Evolutionary conservation across 2,329 filamentous ascomycete genomes (phyloP), one percentile per base, ranked within the genome.

Genomic region (Chrysoporthe puriensis): DNA sequence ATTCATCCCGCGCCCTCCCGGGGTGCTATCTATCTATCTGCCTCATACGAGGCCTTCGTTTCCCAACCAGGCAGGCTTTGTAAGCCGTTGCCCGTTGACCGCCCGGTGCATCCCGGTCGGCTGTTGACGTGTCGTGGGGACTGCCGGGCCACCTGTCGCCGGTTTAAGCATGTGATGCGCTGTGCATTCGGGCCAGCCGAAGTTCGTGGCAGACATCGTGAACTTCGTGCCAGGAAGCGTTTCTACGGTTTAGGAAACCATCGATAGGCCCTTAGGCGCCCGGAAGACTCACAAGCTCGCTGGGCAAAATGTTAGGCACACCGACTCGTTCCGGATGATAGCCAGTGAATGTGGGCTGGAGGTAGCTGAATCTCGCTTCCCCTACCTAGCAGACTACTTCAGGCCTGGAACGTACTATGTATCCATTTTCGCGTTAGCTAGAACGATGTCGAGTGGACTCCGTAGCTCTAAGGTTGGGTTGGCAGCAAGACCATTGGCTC

Each of bases 61-160:
- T n/a, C 11, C 32, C 34, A 57, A 16, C 16, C 54, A 36, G 32
- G 5, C 21, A 34, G 26, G n/a, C 21, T 36, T 36, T 57, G 54
- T 36, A 13, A 36, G 3, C 16, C 34, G 54, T 18, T 26, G 50
- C 34, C 34, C 16, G 32, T 57, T 57, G 54, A 57, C 54, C 54
- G 54, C 54, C 32, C 34, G 34, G 21, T 52, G 48, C 50, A 57
- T 57, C 54, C 54, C 54, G 54, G 54, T 36, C 54, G 32, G 52
- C 11, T 32, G 54, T 57, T 57, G 54, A 57, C 54, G 54, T 57
- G 54, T 57, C 54, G 54, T 57, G 54, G 32, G 54, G 54, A 40
- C 18, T 40, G 54, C n/a, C 34, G 54, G 54, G 34, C 54, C 54
- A 36, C 54, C 40, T 57, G 54, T 36, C 34, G 54, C 54, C 54